Conservation (phyloP, 2,329 filamentous ascomycete species). For the Neofusicoccum umdonicola region DNA sequence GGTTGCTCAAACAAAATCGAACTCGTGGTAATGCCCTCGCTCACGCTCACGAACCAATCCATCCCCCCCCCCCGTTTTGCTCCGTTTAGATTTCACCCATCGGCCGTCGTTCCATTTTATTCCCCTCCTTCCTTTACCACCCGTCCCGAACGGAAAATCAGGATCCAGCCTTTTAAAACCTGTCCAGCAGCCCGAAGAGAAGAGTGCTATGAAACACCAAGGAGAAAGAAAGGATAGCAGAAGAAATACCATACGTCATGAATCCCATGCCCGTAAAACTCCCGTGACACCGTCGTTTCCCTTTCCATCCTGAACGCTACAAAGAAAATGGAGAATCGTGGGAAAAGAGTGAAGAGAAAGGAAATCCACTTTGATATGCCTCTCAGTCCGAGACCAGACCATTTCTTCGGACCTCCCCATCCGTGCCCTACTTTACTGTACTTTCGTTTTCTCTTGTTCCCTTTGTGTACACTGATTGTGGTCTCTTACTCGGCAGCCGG, state of each 20-base stretch:
- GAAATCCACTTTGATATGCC: background rate
- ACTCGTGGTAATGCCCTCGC: background rate
- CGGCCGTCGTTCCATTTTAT: background rate
- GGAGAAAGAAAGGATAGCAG: background rate
- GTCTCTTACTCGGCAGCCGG: background rate
- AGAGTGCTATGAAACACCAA: background rate
- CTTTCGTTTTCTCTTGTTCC: background rate
- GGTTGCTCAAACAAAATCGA: background rate
- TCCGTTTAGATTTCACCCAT: background rate
- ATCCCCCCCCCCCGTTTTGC: too few relatives aligned
- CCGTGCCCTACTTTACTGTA: background rate
- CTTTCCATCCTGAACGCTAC: background rate
- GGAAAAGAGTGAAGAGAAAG: background rate
- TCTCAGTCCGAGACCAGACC: background rate
- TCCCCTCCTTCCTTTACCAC: background rate
- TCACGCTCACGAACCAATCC: too few relatives aligned
- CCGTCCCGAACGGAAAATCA: background rate
- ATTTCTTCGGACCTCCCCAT: background rate
- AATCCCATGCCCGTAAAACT: conserved; percentile 1
- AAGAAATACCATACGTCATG: background rate
- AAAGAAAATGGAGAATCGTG: background rate
- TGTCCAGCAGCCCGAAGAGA: background rate
- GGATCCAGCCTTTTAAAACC: background rate
- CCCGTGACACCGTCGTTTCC: conserved; percentile 7
- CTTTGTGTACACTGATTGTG: too few relatives aligned